Conservation (phyloP, 2,329 filamentous ascomycete genomes). For the Talaromyces sp. region DNA sequence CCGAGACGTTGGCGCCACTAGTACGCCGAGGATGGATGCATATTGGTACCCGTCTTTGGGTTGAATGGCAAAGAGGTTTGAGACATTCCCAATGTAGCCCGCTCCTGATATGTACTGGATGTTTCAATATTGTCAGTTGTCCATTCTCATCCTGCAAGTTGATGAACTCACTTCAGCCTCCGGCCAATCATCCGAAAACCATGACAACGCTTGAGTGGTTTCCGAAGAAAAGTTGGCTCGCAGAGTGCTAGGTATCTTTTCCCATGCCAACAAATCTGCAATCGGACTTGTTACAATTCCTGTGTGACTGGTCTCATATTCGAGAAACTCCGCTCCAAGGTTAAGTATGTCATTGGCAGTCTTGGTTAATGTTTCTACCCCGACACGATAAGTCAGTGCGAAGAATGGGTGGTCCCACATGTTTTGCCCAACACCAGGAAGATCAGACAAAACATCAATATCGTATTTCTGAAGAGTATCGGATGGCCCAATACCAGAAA, state of each 20-base stretch:
- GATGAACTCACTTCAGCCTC: slow-evolving; percentile 23
- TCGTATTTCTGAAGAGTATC: slow-evolving; percentile 3
- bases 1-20: slow-evolving; percentile 39
- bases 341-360: slow-evolving; percentile 18
- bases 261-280: slow-evolving; percentile 18
- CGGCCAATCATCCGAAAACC: slow-evolving; percentile 34
- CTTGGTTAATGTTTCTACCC: slow-evolving; percentile 20
- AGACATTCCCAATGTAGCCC: slow-evolving; percentile 24
- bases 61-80: slow-evolving; percentile 17
- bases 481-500: slow-evolving; percentile 16
- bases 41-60: slow-evolving; percentile 32
- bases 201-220: slow-evolving; percentile 18
- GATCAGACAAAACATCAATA: slow-evolving; percentile 10
- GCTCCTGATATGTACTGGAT: slow-evolving; percentile 20
- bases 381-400: not conserved
- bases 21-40: slow-evolving; percentile 22
- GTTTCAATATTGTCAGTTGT: not conserved
- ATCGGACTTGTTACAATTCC: not conserved
- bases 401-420: slow-evolving; percentile 11
- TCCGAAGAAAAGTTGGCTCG: slow-evolving; percentile 16
- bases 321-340: slow-evolving; percentile 11
- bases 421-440: slow-evolving; percentile 14
- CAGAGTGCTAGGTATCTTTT: slow-evolving; percentile 22
- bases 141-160: not conserved
- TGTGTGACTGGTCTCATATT: not conserved